Percentiles rank a stretch among this genome's conserved stretches.
These are phyloP conservation scores for Chalciporus chontae DNA, from an alignment of 768 basidiomycete species.

Conservation along the genomic window DNA sequence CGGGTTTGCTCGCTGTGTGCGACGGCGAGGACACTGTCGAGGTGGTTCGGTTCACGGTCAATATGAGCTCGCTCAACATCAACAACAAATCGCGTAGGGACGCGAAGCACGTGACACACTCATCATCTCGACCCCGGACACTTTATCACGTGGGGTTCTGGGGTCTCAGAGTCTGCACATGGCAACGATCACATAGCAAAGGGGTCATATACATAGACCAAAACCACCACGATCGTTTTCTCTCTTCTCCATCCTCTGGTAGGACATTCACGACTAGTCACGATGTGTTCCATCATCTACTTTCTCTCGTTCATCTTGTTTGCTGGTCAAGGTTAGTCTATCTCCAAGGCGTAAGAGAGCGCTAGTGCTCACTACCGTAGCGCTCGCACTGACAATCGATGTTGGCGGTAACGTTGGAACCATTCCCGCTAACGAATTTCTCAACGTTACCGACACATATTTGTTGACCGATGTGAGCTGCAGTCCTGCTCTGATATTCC, in stretches of 20 bases:
- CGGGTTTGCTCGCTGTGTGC: background rate
- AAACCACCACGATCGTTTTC: slow-evolving; percentile 11
- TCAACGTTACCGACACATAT: slow-evolving; percentile 35
- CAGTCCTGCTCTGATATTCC: background rate
- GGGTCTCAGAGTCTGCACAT: background rate
- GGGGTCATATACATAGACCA: too few species aligned
- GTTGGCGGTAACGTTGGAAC: slow-evolving; percentile 35
- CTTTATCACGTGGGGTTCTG: background rate
- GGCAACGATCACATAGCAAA: too few species aligned
- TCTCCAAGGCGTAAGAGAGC: background rate
- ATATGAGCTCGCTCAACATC: slow-evolving; percentile 26
- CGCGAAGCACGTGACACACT: slow-evolving; percentile 21
- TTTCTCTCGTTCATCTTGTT: slow-evolving; percentile 37
- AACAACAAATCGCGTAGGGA: slow-evolving; percentile 29
- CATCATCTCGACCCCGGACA: slow-evolving; percentile 10
- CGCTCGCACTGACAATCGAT: slow-evolving; percentile 47
- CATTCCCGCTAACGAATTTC: slow-evolving; percentile 42
- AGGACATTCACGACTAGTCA: slow-evolving; percentile 27
- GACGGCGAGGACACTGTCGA: background rate
- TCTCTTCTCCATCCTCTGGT: slow-evolving; percentile 26
- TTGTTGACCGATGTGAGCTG: slow-evolving; percentile 29
- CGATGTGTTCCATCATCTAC: slow-evolving; percentile 27
- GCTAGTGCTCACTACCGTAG: slow-evolving; percentile 17
- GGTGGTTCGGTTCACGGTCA: slow-evolving; percentile 11
- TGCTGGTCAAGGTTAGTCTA: slow-evolving; percentile 56